Evolutionary conservation across 306 rosid genomes (phyloP).

Genomic region (Pterocarpus macrocarpus): DNA sequence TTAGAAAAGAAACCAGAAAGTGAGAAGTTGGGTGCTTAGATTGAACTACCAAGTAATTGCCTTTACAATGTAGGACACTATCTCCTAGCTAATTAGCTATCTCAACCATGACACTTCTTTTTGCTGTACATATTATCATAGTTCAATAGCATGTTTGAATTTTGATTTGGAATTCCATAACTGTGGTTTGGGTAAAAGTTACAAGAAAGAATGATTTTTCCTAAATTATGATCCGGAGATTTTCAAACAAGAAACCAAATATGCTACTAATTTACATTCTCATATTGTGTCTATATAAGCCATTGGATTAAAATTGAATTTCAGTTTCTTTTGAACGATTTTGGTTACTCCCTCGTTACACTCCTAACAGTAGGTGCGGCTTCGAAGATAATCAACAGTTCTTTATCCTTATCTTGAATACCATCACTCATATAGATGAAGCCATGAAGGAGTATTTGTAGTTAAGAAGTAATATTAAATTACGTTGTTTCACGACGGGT

Average conservation of each 20-base stretch:
- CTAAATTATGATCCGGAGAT: no score
- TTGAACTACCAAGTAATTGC: constrained; percentile 31
- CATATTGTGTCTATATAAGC: no score
- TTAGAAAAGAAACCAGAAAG: constrained; percentile 32
- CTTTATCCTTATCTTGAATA: not conserved
- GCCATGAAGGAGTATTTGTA: not conserved
- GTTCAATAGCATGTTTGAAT: not conserved
- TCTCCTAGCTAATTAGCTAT: constrained; percentile 20
- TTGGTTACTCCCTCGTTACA: constrained; percentile 1
- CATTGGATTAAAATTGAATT: not conserved
- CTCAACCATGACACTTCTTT: constrained; percentile 12
- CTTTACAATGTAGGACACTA: constrained; percentile 30
- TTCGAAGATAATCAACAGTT: constrained; percentile 22
- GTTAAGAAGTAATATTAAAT: not conserved
- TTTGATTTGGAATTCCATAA: no score
- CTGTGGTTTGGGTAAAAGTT: no score
- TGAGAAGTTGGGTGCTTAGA: constrained; percentile 35
- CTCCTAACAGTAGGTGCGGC: constrained; percentile 5
- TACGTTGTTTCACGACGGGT: not conserved
- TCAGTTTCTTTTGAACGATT: constrained; percentile 7
- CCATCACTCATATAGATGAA: not conserved
- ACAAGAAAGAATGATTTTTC: no score
- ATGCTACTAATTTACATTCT: no score
- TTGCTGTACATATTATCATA: not conserved
- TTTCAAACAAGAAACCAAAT: no score